Conservation (phyloP, 192 early-diverging fungal species). For the Funneliformis geosporum region DNA sequence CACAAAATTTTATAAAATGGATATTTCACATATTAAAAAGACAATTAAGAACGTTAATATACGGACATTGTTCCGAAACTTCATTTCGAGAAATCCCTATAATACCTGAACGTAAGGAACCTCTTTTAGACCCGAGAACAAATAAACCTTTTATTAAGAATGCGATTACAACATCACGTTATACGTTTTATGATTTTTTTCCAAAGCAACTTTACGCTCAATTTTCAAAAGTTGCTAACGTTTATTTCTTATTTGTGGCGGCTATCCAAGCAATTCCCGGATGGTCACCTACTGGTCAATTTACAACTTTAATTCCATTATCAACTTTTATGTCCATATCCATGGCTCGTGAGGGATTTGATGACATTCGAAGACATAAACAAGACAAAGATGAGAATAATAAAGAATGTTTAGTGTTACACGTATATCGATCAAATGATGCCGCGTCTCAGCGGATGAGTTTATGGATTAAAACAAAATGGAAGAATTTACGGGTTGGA, state of each 20-base stretch:
- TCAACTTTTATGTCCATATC: conserved; percentile 72
- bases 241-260: conserved; percentile 69
- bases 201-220: conserved; percentile 66
- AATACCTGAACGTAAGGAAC: conserved; percentile 30
- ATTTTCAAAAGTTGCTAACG: conserved; percentile 70
- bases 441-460: conserved; percentile 43
- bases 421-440: conserved; percentile 61
- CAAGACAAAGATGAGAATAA: conserved; percentile 66
- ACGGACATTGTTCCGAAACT: neutral
- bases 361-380: conserved; percentile 67
- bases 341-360: conserved; percentile 77
- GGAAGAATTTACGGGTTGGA: conserved; percentile 74
- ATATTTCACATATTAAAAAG: neutral
- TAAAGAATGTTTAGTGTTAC: conserved; percentile 54
- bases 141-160: conserved; percentile 56
- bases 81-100: neutral
- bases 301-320: conserved; percentile 76
- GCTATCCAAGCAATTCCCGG: conserved; percentile 60
- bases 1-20: neutral
- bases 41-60: neutral
- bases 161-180: conserved; percentile 63
- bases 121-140: conserved; percentile 46
- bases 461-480: conserved; percentile 48
- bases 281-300: conserved; percentile 78
- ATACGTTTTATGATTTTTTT: conserved; percentile 58